A percentile compares a stretch with the other conserved stretches of the same genome.
phyloP scores from a whole-genome alignment of 2,329 filamentous ascomycete species.

The Pseudomassariella vexata region DNA sequence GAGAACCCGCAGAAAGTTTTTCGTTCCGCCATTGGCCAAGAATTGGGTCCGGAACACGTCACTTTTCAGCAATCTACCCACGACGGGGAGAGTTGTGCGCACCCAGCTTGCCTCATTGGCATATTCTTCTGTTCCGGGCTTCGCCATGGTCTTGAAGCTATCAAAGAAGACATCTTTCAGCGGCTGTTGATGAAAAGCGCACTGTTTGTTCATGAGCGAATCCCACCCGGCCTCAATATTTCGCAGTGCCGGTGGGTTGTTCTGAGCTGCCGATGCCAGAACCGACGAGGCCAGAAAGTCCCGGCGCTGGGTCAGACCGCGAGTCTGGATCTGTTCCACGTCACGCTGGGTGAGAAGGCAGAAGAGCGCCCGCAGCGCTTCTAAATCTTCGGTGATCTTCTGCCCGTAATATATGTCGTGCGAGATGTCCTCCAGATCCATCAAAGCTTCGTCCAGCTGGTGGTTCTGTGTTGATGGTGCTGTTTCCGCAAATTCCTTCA shows the following conservation, averaged over 20 bases:
- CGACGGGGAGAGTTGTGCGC: slow-evolving; percentile 35
- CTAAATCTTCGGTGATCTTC: slow-evolving; percentile 51
- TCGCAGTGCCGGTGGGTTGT: slow-evolving; percentile 57
- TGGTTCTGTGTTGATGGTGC: slow-evolving; percentile 15
- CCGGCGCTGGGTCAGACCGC: slow-evolving; percentile 19
- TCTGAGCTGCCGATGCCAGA: slow-evolving; percentile 53
- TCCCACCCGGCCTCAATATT: slow-evolving; percentile 45
- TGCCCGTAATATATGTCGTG: slow-evolving; percentile 67
- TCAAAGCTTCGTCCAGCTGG: slow-evolving; percentile 44
- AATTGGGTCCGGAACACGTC: slow-evolving; percentile 49
- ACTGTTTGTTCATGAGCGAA: slow-evolving; percentile 30
- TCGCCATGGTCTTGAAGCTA: slow-evolving; percentile 26
- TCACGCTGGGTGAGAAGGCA: slow-evolving; percentile 43
- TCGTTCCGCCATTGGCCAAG: slow-evolving; percentile 47
- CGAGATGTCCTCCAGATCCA: slow-evolving; percentile 55
- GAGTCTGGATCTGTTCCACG: slow-evolving; percentile 10
- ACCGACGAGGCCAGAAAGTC: slow-evolving; percentile 51
- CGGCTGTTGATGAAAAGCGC: slow-evolving; percentile 16
- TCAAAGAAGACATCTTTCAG: slow-evolving; percentile 36
- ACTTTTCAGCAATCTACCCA: slow-evolving; percentile 53
- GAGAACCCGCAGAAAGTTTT: slow-evolving; percentile 47
- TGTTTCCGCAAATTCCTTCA: slow-evolving; percentile 36
- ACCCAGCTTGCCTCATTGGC: slow-evolving; percentile 14
- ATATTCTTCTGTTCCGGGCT: slow-evolving; percentile 9
- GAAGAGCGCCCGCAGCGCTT: slow-evolving; percentile 48